Evolutionary conservation across 768 basidiomycete genomes (phyloP), one percentile per base, ranked within the genome.

Genomic region (Leccinum aurantiacum): DNA sequence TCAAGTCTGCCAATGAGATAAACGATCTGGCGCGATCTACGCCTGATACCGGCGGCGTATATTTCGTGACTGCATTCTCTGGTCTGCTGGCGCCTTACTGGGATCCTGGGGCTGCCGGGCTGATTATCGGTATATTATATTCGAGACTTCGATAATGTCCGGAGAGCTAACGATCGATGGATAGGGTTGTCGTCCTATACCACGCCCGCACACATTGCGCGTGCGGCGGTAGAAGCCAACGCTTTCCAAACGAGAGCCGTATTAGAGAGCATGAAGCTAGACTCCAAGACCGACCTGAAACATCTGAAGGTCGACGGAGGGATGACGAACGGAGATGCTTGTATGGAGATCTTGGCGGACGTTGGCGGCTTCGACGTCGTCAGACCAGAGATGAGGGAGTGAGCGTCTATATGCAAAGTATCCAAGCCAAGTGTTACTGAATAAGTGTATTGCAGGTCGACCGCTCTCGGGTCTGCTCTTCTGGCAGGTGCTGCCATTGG

Each of bases 251-350:
- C 96, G 13, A 86, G 91, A 59, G 97, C 93, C 8, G 92, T 99
- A 66, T 82, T 98, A 52, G 94, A 98, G 72, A 90, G 91, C 69
- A 99, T 99, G 90, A 88, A 91, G 71, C 77, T 90, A 56, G 96
- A 99, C 76, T 89, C 91, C n/a, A 83, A 82, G 15, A 79, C 80
- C 5, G 86, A 90, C 51, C 81, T 97, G 56, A 87, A 89, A 69
- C 83, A 90, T 66, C 85, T 99, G 63, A 95, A 90, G 73, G 96
- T 99, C 37, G 97, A 98, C 73, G 97, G 97, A n/a, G 94, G 95
- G 15, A 95, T 97, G 90, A 97, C 95, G 11, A 96, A 95, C 64
- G 91, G 92, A 35, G 93, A 96, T 69, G 74, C 91, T 29, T 91
- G 88, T 58, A 93, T 96, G 94, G 80, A 83, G 67, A 78, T 95